Evolutionary conservation across 2,329 filamentous ascomycete genomes (phyloP).

Genomic region (Ophiocordyceps camponoti-floridani): DNA sequence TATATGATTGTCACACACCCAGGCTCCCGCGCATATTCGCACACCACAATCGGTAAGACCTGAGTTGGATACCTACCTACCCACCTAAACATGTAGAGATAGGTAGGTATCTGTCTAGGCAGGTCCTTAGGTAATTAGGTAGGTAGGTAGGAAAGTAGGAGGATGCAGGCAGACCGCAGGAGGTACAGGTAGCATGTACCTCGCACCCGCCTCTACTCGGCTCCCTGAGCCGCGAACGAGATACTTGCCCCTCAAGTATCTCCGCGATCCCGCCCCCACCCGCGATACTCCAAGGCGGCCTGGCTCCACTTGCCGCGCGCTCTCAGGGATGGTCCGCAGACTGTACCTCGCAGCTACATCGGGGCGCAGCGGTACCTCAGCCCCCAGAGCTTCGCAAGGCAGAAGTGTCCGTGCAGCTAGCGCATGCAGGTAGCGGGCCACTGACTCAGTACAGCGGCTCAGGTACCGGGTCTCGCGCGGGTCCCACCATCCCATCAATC

Average conservation of each 20-base stretch:
- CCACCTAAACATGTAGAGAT: too few species aligned
- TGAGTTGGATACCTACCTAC: too few species aligned
- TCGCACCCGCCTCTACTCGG: too few species aligned
- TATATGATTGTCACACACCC: not conserved
- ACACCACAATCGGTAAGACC: too few species aligned
- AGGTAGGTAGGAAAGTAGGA: too few species aligned
- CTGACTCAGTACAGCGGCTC: not conserved
- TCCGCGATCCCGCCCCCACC: not conserved
- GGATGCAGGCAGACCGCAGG: not conserved
- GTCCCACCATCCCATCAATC: conserved; percentile 8
- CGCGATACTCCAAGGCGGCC: not conserved
- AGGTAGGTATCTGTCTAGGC: too few species aligned
- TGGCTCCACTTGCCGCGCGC: not conserved
- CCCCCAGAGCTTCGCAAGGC: not conserved
- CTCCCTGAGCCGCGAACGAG: not conserved
- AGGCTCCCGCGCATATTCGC: not conserved
- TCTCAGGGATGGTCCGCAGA: not conserved
- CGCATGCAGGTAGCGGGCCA: not conserved
- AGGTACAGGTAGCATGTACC: too few species aligned
- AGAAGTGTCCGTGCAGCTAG: not conserved
- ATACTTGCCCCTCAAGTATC: not conserved
- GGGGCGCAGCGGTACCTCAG: not conserved
- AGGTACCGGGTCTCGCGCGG: not conserved
- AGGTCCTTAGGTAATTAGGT: too few species aligned
- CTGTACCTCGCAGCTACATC: not conserved